Percentiles rank a stretch among this genome's conserved stretches.
Evolutionary conservation across 2,329 filamentous ascomycete genomes (phyloP).

Genomic region (Fusarium albidum): DNA sequence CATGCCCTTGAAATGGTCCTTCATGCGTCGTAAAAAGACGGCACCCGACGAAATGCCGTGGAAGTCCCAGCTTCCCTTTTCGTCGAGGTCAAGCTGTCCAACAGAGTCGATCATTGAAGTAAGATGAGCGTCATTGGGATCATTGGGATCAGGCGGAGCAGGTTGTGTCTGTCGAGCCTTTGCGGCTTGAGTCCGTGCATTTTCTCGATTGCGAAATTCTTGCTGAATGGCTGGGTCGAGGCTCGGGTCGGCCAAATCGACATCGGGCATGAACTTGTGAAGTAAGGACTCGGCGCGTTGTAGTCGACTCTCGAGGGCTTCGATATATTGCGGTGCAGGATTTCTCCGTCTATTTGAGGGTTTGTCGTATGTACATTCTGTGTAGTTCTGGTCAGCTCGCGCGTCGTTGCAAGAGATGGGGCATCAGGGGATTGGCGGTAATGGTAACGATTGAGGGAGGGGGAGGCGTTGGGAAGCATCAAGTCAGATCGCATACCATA

Average conservation of each 20-base stretch:
- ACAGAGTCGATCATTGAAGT: conserved; percentile 96
- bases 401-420: not conserved
- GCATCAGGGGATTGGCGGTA: conserved; percentile 2
- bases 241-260: conserved; percentile 84
- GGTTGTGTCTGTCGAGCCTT: conserved; percentile 48
- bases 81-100: conserved; percentile 89
- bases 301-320: conserved; percentile 83
- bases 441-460: conserved; percentile 2
- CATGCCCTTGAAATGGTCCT: conserved; percentile 84
- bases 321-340: conserved; percentile 91
- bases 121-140: conserved; percentile 77
- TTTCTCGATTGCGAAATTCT: conserved; percentile 67
- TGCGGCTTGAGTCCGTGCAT: conserved; percentile 56
- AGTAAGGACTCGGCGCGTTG: conserved; percentile 85
- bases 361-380: conserved; percentile 95
- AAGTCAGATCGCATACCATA: conserved; percentile 72
- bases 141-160: conserved; percentile 57
- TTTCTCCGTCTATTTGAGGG: conserved; percentile 91
- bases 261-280: conserved; percentile 80
- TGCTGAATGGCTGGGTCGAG: conserved; percentile 81
- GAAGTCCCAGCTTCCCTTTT: conserved; percentile 93
- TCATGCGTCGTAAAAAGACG: conserved; percentile 86
- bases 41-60: conserved; percentile 92
- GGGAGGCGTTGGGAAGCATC: conserved; percentile 3
- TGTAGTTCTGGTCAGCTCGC: conserved; percentile 25